These are phyloP conservation scores for Xylariaceae sp. DNA, from an alignment of 2,329 filamentous ascomycete genomes.

Conservation along the genomic window DNA sequence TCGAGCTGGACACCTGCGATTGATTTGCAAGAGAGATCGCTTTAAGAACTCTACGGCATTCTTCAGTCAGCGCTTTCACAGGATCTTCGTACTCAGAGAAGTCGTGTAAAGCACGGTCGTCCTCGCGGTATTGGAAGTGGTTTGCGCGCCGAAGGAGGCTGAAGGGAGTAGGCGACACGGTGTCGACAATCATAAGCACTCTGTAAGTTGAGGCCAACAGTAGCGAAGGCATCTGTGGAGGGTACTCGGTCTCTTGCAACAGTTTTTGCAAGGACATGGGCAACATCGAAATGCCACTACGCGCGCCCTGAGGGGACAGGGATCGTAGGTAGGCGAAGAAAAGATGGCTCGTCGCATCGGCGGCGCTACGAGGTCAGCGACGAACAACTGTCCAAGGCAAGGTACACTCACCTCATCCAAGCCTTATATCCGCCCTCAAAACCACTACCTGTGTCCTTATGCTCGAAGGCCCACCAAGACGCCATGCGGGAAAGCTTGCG, in stretches of 20 bases:
- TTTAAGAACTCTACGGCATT: slow-evolving; percentile 85
- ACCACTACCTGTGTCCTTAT: slow-evolving; percentile 78
- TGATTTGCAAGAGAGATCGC: slow-evolving; percentile 87
- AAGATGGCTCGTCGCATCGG: slow-evolving; percentile 91
- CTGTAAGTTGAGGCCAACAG: slow-evolving; percentile 79
- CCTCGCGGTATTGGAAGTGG: slow-evolving; percentile 92
- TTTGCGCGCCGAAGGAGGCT: slow-evolving; percentile 83
- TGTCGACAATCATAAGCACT: slow-evolving; percentile 95
- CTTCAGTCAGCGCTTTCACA: slow-evolving; percentile 80
- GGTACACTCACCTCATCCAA: slow-evolving; percentile 66
- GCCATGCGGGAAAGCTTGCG: slow-evolving; percentile 92
- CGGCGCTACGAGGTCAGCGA: slow-evolving; percentile 58
- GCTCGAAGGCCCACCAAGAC: slow-evolving; percentile 98
- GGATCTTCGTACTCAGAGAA: slow-evolving; percentile 91
- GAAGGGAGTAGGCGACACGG: slow-evolving; percentile 92
- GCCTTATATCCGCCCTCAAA: slow-evolving; percentile 92
- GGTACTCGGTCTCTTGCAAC: slow-evolving; percentile 89
- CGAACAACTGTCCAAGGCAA: slow-evolving; percentile 1
- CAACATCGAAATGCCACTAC: slow-evolving; percentile 77
- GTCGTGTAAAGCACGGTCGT: slow-evolving; percentile 76
- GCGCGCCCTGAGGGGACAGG: slow-evolving; percentile 72
- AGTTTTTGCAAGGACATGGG: slow-evolving; percentile 89
- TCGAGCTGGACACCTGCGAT: slow-evolving; percentile 66
- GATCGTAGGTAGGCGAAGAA: slow-evolving; percentile 98
- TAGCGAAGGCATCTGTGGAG: slow-evolving; percentile 71